Conservation (phyloP, 2,329 filamentous ascomycete species). For the Diplodia scrobiculata region DNA sequence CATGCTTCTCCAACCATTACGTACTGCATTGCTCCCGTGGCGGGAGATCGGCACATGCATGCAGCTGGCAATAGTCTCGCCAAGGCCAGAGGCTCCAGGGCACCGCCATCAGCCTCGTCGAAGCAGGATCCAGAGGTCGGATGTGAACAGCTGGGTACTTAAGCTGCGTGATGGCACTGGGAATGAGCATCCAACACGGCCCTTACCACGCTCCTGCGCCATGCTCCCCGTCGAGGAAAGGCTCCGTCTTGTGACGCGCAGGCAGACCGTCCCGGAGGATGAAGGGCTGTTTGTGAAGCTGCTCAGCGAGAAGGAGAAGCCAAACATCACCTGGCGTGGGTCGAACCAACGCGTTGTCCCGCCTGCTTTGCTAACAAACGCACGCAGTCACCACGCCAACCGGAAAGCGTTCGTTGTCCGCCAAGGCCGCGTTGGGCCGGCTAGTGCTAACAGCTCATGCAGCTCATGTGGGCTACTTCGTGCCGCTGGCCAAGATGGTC, state of each 20-base stretch:
- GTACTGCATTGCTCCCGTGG: too few relatives aligned
- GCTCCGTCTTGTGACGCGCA: neutral
- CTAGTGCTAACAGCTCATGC: neutral
- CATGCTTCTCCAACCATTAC: too few relatives aligned
- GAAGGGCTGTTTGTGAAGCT: neutral
- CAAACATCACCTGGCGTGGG: neutral
- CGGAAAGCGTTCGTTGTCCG: neutral
- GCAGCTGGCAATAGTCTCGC: too few relatives aligned
- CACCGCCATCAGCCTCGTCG: too few relatives aligned
- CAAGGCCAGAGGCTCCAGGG: too few relatives aligned
- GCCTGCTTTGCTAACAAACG: neutral
- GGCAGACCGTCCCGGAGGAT: neutral
- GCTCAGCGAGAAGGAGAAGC: neutral
- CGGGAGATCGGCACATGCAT: too few relatives aligned
- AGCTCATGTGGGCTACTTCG: constrained; percentile 13
- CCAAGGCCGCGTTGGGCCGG: neutral
- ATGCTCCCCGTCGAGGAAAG: neutral
- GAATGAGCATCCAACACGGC: too few relatives aligned
- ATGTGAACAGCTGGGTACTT: too few relatives aligned
- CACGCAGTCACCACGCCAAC: neutral
- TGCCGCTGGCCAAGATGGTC: constrained; percentile 4
- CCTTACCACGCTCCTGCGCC: neutral
- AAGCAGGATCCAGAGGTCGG: too few relatives aligned
- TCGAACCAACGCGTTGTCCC: neutral
- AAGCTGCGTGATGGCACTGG: neutral